Percentiles rank a stretch among this genome's conserved stretches.
Conservation (phyloP, 1,284 basidiomycete genomes). For the Ustilago vetiveriae region DNA sequence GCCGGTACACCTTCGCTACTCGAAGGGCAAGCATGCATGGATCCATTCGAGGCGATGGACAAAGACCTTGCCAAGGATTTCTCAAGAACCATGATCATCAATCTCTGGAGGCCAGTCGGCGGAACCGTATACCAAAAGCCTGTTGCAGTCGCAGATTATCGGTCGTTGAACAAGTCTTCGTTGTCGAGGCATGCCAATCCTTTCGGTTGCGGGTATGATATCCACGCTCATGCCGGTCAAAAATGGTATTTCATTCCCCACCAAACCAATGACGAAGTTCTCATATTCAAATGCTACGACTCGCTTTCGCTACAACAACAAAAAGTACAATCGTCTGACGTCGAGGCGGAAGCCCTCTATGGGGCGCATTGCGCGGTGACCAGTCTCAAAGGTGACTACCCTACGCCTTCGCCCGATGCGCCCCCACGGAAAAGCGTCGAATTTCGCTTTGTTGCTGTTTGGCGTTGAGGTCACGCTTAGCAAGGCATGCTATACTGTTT, state of each 20-base stretch:
- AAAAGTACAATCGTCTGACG: neutral
- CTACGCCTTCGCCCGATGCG: constrained; percentile 10
- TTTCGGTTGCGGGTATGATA: constrained; percentile 32
- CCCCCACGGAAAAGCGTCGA: constrained; percentile 35
- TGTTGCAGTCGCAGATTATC: constrained; percentile 27
- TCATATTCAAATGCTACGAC: constrained; percentile 37
- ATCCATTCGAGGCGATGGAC: constrained; percentile 12
- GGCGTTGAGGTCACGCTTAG: constrained; percentile 10
- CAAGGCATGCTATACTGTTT: no score
- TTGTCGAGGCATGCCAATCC: constrained; percentile 22
- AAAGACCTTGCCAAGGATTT: constrained; percentile 2
- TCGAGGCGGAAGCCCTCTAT: constrained; percentile 17
- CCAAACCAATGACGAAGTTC: constrained; percentile 31
- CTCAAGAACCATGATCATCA: constrained; percentile 32
- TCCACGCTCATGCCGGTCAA: constrained; percentile 17
- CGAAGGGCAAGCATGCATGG: neutral
- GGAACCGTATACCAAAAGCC: constrained; percentile 31
- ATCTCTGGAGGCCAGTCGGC: constrained; percentile 31
- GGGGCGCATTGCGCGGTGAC: constrained; percentile 36
- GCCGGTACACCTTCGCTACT: constrained; percentile 17
- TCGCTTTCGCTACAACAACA: constrained; percentile 23
- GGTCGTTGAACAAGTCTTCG: constrained; percentile 6
- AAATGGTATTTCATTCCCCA: constrained; percentile 32
- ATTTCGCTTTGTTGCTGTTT: constrained; percentile 36
- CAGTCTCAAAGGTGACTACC: constrained; percentile 13